Conservation (phyloP, 169 alveolate genomes). For the Plasmodium inui region DNA sequence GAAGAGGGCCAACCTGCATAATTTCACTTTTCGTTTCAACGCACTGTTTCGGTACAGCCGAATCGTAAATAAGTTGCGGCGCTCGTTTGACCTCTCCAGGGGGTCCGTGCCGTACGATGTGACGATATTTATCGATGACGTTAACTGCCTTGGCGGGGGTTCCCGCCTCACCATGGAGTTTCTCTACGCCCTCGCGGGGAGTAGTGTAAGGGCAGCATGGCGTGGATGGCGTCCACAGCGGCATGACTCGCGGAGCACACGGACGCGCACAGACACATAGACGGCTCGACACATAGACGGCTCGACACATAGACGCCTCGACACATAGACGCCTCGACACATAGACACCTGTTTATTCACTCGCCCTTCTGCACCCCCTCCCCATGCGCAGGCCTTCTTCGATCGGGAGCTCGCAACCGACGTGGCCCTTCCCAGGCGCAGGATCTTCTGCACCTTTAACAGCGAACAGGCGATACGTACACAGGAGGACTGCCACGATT, state of each 20-base stretch:
- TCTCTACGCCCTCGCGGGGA: background rate
- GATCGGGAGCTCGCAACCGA: constrained; percentile 3
- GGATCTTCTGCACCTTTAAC: constrained; percentile 19
- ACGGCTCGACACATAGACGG: background rate
- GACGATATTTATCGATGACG: constrained; percentile 37
- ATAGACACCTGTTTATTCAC: background rate
- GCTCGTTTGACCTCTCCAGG: background rate
- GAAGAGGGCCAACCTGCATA: background rate
- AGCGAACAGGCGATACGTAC: background rate
- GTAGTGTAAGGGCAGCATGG: background rate
- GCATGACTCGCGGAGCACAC: background rate
- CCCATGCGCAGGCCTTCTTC: constrained; percentile 13
- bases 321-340: background rate
- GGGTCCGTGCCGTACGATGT: background rate
- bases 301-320: too few relatives aligned
- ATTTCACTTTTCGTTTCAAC: constrained; percentile 26
- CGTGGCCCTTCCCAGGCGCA: background rate
- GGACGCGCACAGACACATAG: background rate
- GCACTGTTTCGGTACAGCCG: constrained; percentile 7
- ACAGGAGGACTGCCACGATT: background rate
- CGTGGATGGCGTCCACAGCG: background rate
- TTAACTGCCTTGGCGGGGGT: background rate
- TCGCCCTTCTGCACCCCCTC: background rate
- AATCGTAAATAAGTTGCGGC: background rate
- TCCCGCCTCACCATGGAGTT: background rate